Evolutionary conservation across 1,284 basidiomycete species (phyloP), one percentile per base, ranked within the genome.

Genomic region (Melanopsichium pennsylvanicum): DNA sequence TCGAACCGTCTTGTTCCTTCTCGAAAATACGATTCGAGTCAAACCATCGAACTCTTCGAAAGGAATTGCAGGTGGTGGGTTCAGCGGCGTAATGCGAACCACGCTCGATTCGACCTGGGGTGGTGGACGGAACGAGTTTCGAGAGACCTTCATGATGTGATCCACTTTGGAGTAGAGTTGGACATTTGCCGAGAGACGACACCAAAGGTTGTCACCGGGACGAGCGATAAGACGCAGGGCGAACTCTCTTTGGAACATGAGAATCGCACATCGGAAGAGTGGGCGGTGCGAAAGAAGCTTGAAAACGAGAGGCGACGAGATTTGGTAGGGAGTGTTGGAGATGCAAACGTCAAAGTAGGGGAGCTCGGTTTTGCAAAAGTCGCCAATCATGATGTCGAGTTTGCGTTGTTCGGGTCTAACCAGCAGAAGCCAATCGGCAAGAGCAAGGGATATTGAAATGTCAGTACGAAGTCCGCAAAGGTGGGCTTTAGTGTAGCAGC

Each of bases 181-280:
- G 6, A 97, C 96, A 81, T 99, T 98, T 27, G 93, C 95, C 6
- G 91, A 92, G 22, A 99, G 85, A 37, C 95, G 69, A 49, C 93
- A 97, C 96, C 96, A 99, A 7, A 97, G 84, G 22, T 88, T 85
- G 9, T 91, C 89, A 2, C 88, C 89, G 0, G 96, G 93, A 23
- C 87, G 85, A 3, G 95, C 96, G 35, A 93, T 88, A 12, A 99
- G 87, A 2, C 96, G 90, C 57, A 95, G 85, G 0, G 96, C 95
- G 78, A 98, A 98, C 82, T 98, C 95, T 52, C 93, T 90, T 83
- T 98, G 95, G 84, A 98, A 98, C 95, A 98, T 98, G 84, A 98
- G 90, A 66, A 98, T 93, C 23, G 93, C 92, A 63, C 90, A 88
- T 27, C 95, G 91, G 81, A 92, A 93, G 42, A 97, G 85, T 0